phyloP scores from a whole-genome alignment of 2,329 filamentous ascomycete species.

The Diaporthe sp. region DNA sequence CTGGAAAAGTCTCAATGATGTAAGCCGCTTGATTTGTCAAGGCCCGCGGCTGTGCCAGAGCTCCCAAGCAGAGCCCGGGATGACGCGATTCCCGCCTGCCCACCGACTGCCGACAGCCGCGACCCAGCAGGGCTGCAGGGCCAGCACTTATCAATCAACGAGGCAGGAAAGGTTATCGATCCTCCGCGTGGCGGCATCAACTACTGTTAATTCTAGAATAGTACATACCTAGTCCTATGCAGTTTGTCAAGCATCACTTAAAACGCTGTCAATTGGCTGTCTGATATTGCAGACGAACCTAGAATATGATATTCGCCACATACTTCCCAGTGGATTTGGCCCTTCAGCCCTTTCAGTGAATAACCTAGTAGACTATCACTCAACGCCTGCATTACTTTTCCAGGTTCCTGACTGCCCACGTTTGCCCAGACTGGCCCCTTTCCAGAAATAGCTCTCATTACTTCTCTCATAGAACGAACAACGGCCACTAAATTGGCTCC shows the following conservation, averaged over 20 bases:
- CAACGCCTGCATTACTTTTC: too few relatives aligned
- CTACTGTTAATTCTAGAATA: too few relatives aligned
- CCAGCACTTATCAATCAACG: neutral
- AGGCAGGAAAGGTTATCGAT: neutral
- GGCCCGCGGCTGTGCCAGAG: constrained; percentile 21
- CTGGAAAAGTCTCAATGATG: constrained; percentile 37
- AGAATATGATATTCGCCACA: too few relatives aligned
- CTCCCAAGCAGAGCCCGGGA: constrained; percentile 7
- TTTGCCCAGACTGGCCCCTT: too few relatives aligned
- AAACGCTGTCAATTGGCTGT: too few relatives aligned
- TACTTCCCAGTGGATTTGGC: too few relatives aligned
- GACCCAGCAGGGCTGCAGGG: neutral
- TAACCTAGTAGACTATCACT: too few relatives aligned
- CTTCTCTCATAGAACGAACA: neutral
- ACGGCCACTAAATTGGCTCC: constrained; percentile 33
- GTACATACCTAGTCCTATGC: too few relatives aligned
- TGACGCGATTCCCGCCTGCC: constrained; percentile 2
- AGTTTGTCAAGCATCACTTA: too few relatives aligned
- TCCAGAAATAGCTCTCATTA: neutral
- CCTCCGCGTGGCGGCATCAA: neutral
- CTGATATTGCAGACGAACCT: neutral
- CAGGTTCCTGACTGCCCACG: too few relatives aligned
- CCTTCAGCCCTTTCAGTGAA: too few relatives aligned
- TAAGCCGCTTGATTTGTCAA: constrained; percentile 41
- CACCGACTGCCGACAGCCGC: constrained; percentile 22